Conservation (phyloP, 768 basidiomycete species). For the Boletellus ananiceps region DNA sequence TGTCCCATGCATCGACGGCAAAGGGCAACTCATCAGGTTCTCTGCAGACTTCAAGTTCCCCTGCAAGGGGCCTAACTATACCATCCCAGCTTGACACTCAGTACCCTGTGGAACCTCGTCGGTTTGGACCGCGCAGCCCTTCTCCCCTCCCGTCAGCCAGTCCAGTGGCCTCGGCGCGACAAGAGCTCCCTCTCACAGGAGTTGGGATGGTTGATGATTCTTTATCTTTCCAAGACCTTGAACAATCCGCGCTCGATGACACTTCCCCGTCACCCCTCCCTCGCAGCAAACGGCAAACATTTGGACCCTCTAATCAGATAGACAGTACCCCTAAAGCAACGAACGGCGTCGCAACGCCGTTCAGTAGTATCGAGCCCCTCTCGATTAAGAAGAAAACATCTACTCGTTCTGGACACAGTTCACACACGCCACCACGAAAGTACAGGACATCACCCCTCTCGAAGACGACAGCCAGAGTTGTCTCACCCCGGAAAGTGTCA, state of each 20-base stretch:
- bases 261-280: conserved; percentile 50
- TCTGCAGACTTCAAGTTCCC: conserved; percentile 40
- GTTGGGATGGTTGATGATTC: conserved; percentile 44
- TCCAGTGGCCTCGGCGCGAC: conserved; percentile 22
- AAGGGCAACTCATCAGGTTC: conserved; percentile 43
- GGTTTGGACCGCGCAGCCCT: conserved; percentile 69
- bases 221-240: conserved; percentile 23
- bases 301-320: conserved; percentile 48
- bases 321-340: conserved; percentile 51
- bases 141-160: conserved; percentile 60
- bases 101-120: conserved; percentile 54
- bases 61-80: conserved; percentile 25
- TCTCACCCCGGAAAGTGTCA: conserved; percentile 52
- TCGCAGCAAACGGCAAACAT: conserved; percentile 67
- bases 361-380: conserved; percentile 61
- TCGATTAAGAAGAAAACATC: conserved; percentile 85
- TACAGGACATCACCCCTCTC: conserved; percentile 51
- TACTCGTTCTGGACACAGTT: conserved; percentile 41
- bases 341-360: conserved; percentile 31
- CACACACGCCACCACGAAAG: conserved; percentile 35
- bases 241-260: conserved; percentile 27
- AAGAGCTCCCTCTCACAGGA: conserved; percentile 41
- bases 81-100: conserved; percentile 44
- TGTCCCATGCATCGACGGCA: conserved; percentile 46
- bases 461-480: conserved; percentile 38